phyloP scores from a whole-genome alignment of 768 basidiomycete species.

The Macrolepiota fuliginosa region DNA sequence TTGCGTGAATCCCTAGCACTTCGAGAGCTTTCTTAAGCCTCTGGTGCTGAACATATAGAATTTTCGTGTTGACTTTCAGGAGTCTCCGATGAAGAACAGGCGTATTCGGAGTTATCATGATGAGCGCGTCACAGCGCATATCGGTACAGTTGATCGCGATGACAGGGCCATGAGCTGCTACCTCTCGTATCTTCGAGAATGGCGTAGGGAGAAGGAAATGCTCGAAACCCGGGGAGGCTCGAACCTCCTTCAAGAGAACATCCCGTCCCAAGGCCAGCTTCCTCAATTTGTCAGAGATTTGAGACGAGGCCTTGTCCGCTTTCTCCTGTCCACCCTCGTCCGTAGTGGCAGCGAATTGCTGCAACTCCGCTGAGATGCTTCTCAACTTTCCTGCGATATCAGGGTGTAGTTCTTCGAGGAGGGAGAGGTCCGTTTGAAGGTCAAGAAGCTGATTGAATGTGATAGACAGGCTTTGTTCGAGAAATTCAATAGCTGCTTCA shows the following conservation, averaged over 20 bases:
- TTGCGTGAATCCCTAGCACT: conserved; percentile 13
- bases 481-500: conserved; percentile 17
- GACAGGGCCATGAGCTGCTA: conserved; percentile 15
- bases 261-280: conserved; percentile 19
- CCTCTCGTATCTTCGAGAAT: conserved; percentile 10
- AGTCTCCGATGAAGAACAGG: conserved; percentile 9
- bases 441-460: conserved; percentile 18
- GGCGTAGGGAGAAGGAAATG: conserved; percentile 18
- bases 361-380: background rate
- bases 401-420: conserved; percentile 11
- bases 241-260: conserved; percentile 12
- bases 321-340: background rate
- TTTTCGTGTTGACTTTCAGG: background rate
- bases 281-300: conserved; percentile 12
- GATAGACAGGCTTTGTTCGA: conserved; percentile 19
- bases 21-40: conserved; percentile 11
- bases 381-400: conserved; percentile 1
- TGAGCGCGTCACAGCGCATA: conserved; percentile 15
- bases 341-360: background rate
- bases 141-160: conserved; percentile 15
- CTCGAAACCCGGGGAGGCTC: conserved; percentile 17
- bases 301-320: background rate
- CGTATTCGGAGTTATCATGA: conserved; percentile 6
- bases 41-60: conserved; percentile 8
- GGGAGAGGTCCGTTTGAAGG: conserved; percentile 13